These are phyloP conservation scores for Kregervanrija delftensis DNA, from an alignment of 805 yeast species.

Conservation along the genomic window DNA sequence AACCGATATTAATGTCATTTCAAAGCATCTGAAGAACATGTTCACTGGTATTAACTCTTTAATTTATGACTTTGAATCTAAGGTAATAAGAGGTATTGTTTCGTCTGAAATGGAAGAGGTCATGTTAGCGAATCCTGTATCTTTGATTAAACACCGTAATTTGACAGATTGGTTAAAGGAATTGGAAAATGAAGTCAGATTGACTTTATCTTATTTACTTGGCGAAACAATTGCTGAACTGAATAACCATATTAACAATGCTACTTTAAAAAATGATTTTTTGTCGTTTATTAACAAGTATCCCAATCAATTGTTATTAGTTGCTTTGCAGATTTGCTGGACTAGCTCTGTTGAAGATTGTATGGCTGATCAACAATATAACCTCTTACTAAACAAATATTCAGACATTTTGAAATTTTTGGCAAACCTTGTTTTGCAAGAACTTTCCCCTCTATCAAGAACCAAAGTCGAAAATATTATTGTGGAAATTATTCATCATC, in stretches of 20 bases:
- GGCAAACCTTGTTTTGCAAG: too few relatives aligned
- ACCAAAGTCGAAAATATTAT: conserved; percentile 53
- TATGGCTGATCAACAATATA: not conserved
- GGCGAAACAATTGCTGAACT: conserved; percentile 27
- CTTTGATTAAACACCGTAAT: conserved; percentile 32
- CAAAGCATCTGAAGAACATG: conserved; percentile 61
- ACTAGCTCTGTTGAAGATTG: conserved; percentile 34
- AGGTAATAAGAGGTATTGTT: conserved; percentile 31
- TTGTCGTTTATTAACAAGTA: conserved; percentile 29
- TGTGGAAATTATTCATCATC: conserved; percentile 60
- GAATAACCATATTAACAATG: conserved; percentile 7
- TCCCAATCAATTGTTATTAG: conserved; percentile 51
- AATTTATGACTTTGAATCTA: conserved; percentile 21
- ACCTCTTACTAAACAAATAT: conserved; percentile 12
- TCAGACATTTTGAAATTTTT: not conserved
- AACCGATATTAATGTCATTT: conserved; percentile 37
- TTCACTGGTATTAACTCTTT: conserved; percentile 56
- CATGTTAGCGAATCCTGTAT: conserved; percentile 34
- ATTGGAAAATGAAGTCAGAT: conserved; percentile 48
- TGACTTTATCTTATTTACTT: conserved; percentile 36
- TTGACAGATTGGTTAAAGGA: conserved; percentile 56
- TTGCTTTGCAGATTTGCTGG: conserved; percentile 54
- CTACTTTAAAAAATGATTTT: conserved; percentile 10
- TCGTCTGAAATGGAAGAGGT: conserved; percentile 67
- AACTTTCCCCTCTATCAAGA: conserved; percentile 23